Evolutionary conservation across 805 yeast species (phyloP).

Genomic region (Clavispora carvajalis): DNA sequence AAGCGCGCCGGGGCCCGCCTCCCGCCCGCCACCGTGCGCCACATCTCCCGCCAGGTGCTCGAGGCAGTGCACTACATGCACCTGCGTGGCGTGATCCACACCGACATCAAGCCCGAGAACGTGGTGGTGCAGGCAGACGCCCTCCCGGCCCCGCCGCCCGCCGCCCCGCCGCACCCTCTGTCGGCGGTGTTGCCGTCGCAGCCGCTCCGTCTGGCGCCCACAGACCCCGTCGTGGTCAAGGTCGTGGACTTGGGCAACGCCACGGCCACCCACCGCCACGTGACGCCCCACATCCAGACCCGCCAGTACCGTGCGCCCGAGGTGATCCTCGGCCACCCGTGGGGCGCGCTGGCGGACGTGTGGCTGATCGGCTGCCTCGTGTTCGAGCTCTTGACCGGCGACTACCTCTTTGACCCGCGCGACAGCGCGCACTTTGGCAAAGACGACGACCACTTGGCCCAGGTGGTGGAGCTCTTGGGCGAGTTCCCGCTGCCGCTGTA

Average conservation of each 20-base stretch:
- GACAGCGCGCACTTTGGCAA: slow-evolving; percentile 71
- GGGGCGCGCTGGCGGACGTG: slow-evolving; percentile 95
- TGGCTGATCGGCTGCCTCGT: slow-evolving; percentile 95
- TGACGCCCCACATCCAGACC: slow-evolving; percentile 70
- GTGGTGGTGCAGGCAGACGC: slow-evolving; percentile 19
- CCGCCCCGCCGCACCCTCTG: too few relatives aligned
- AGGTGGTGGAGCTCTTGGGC: slow-evolving; percentile 80
- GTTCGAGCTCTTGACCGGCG: slow-evolving; percentile 91
- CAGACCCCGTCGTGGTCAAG: slow-evolving; percentile 41
- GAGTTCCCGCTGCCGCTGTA: slow-evolving; percentile 56
- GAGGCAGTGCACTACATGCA: slow-evolving; percentile 70
- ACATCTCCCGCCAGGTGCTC: slow-evolving; percentile 72
- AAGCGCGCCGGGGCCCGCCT: slow-evolving; percentile 18
- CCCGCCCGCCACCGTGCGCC: slow-evolving; percentile 73
- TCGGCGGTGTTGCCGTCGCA: slow-evolving; percentile 11
- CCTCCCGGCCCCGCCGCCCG: too few relatives aligned
- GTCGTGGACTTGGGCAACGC: slow-evolving; percentile 94
- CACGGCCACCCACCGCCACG: slow-evolving; percentile 74
- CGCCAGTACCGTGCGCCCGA: slow-evolving; percentile 87
- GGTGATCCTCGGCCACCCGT: slow-evolving; percentile 34
- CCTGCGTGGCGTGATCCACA: slow-evolving; percentile 70
- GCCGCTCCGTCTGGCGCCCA: slow-evolving; percentile 5
- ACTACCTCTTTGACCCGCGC: slow-evolving; percentile 87
- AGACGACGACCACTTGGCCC: slow-evolving; percentile 96
- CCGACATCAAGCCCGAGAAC: slow-evolving; percentile 71